Conservation (phyloP, 75 land plant genomes). For the Pseudotsuga menziesii region DNA sequence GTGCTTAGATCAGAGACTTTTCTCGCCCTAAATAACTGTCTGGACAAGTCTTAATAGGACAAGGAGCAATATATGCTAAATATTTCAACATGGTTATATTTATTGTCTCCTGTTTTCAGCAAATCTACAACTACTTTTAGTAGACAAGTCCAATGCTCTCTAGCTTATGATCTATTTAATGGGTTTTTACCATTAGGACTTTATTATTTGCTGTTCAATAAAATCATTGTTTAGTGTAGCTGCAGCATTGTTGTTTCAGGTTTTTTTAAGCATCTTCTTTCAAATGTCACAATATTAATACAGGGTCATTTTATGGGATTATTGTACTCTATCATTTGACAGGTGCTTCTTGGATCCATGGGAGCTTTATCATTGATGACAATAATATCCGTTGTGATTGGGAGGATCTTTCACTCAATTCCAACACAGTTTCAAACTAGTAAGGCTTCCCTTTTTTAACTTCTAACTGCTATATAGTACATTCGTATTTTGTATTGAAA, state of each 20-base stretch:
- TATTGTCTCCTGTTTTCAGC: neutral
- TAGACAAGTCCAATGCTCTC: neutral
- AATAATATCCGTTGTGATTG: constrained; percentile 87
- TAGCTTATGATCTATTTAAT: neutral
- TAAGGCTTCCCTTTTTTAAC: constrained; percentile 24
- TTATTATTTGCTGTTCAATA: neutral
- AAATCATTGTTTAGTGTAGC: neutral
- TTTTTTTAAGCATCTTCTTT: neutral
- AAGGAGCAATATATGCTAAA: neutral
- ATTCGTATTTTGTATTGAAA: neutral
- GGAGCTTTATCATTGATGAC: constrained; percentile 95
- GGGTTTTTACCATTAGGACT: neutral
- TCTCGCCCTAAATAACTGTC: neutral
- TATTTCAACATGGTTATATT: neutral
- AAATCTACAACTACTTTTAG: neutral
- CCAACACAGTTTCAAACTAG: constrained; percentile 97
- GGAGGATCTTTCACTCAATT: constrained; percentile 80
- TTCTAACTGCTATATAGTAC: neutral
- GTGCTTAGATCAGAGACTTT: no score
- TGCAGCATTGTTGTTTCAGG: neutral
- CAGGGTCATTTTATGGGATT: neutral
- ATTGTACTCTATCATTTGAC: constrained; percentile 10
- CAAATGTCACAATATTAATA: neutral
- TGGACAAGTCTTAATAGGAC: neutral
- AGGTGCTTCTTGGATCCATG: constrained; percentile 94